Conservation (phyloP, 169 alveolate species). For the Plasmodium berghei region DNA sequence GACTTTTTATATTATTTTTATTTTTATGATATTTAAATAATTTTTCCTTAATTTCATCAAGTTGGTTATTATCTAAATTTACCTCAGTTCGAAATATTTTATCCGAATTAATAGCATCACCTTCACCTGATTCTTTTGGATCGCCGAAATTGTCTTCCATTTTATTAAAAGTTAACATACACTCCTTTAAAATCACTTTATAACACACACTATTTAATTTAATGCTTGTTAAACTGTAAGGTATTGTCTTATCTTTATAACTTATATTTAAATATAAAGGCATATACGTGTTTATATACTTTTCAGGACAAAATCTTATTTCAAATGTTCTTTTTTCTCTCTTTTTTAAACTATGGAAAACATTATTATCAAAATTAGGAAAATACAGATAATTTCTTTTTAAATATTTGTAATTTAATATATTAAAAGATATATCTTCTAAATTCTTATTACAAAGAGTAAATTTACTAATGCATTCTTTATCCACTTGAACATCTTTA, state of each 20-base stretch:
- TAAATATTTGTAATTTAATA: slow-evolving; percentile 37
- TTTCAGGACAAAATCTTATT: slow-evolving; percentile 54
- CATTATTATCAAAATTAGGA: slow-evolving; percentile 52
- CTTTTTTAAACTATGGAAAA: slow-evolving; percentile 38
- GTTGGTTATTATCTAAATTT: background rate
- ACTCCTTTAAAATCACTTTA: slow-evolving; percentile 53
- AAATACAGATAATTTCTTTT: slow-evolving; percentile 31
- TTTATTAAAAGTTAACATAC: slow-evolving; percentile 41
- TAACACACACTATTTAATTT: slow-evolving; percentile 58
- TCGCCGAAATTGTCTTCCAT: background rate
- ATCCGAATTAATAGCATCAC: background rate
- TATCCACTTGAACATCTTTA: slow-evolving; percentile 67
- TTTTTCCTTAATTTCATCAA: slow-evolving; percentile 52
- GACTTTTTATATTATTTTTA: slow-evolving; percentile 32
- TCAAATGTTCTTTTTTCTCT: slow-evolving; percentile 71
- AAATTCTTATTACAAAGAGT: slow-evolving; percentile 44
- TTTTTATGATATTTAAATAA: slow-evolving; percentile 13
- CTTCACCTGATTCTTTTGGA: background rate
- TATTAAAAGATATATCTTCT: slow-evolving; percentile 64
- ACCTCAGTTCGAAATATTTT: background rate
- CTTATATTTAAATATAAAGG: slow-evolving; percentile 56
- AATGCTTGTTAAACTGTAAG: slow-evolving; percentile 48
- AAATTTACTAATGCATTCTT: slow-evolving; percentile 50
- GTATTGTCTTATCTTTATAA: slow-evolving; percentile 20
- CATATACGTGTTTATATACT: slow-evolving; percentile 37